Percentiles rank a stretch among this genome's conserved stretches.
Evolutionary conservation across 495 filamentous ascomycete species (phyloP).

Genomic region (Extremus antarcticus): DNA sequence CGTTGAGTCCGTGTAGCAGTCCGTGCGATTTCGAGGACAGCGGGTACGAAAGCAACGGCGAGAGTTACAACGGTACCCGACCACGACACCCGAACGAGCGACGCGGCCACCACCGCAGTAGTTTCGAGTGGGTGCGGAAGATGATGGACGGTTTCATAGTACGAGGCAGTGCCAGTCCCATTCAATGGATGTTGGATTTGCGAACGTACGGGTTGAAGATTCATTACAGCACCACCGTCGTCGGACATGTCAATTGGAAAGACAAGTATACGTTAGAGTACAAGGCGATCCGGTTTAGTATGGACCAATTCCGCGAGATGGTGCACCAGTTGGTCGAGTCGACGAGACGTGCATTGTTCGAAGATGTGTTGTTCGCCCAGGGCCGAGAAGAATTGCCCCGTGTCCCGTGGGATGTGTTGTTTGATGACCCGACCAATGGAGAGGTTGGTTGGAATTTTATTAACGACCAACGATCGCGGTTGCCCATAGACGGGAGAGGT

Average conservation of each 20-base stretch:
- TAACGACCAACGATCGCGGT: background rate
- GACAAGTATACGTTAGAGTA: conserved; percentile 1
- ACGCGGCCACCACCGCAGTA: too few relatives aligned
- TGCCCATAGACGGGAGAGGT: background rate
- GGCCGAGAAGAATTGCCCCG: background rate
- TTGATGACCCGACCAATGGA: background rate
- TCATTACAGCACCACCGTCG: conserved; percentile 22
- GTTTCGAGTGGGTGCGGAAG: conserved; percentile 3
- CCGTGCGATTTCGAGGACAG: background rate
- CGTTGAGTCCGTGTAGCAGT: background rate
- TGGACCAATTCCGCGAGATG: conserved; percentile 3
- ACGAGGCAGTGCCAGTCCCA: conserved; percentile 8
- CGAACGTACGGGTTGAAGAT: conserved; percentile 28
- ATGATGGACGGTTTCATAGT: conserved; percentile 9
- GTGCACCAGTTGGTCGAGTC: conserved; percentile 3
- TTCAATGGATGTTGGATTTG: conserved; percentile 5
- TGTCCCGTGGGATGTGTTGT: background rate
- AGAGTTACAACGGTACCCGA: background rate
- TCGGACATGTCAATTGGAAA: conserved; percentile 11
- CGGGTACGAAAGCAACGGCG: background rate
- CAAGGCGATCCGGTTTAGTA: background rate
- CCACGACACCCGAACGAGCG: too few relatives aligned
- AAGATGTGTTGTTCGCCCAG: background rate
- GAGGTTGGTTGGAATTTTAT: background rate
- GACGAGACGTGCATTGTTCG: background rate